These are phyloP conservation scores for Lachnellula cervina DNA, from an alignment of 2,329 filamentous ascomycete genomes.

Conservation along the genomic window DNA sequence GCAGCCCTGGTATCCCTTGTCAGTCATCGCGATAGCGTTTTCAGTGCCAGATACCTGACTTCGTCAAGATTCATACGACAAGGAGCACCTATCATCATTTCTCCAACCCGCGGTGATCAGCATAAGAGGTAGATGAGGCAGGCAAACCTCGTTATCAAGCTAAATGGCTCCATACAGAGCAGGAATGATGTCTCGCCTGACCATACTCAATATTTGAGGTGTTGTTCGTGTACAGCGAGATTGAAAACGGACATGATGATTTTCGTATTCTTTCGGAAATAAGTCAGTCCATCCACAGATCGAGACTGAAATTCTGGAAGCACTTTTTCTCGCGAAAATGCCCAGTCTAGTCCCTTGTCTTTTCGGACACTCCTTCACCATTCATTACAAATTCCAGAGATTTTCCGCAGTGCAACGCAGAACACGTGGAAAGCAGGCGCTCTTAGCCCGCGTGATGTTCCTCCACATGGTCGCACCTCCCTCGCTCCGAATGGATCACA, in stretches of 20 bases:
- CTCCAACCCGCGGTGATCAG: neutral
- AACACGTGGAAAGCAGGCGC: too few relatives aligned
- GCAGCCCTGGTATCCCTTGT: neutral
- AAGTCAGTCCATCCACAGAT: neutral
- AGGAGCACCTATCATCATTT: neutral
- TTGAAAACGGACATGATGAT: neutral
- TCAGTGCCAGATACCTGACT: neutral
- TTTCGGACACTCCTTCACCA: too few relatives aligned
- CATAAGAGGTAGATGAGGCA: neutral
- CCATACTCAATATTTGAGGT: neutral
- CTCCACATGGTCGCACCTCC: too few relatives aligned
- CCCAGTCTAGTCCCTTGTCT: too few relatives aligned
- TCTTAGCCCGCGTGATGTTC: too few relatives aligned
- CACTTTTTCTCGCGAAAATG: too few relatives aligned
- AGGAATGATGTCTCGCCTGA: neutral
- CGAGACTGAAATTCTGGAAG: too few relatives aligned
- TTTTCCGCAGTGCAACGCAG: too few relatives aligned
- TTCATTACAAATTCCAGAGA: too few relatives aligned
- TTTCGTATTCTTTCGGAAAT: neutral
- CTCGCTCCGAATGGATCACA: too few relatives aligned
- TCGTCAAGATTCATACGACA: neutral
- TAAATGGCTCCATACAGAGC: neutral
- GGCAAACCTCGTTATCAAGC: neutral
- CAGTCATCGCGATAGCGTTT: neutral
- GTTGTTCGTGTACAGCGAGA: neutral